Base-by-base conservation (phyloP, 2,329 filamentous ascomycete species). In the Penicillium brevicompactum region DNA sequence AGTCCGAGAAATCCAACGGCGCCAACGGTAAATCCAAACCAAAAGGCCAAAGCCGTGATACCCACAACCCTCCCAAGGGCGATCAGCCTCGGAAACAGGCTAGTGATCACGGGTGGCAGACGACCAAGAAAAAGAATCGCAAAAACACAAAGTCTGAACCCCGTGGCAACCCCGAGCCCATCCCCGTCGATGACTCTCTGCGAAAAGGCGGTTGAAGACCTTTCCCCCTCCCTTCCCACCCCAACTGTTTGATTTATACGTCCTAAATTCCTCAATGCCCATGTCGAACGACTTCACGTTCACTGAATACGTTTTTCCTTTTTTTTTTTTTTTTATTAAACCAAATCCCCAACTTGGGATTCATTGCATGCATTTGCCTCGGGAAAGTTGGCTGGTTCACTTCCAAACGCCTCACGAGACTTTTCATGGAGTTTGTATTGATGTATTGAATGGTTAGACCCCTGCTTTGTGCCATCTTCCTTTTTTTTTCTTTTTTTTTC, bases 91-190 rank as follows among this genome's bases (percentile, higher is more conserved):
- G 71, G 13, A 75, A 74, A 32, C 38, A 47, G 10, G 32, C 59
- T 14, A 76, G 75, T 51, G 61, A 70, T 6, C 69, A 72, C 16
- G 69, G 72, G 50, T 79, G 77, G 77, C 76, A 79, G 61, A 78
- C 72, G 3, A 76, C 74, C 9, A 78, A 76, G 63, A 77, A 74
- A 59, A 78, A 73, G 62, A 67, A 75, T 51, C 75, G 73, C 55
- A 72, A 71, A 57, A 70, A 65, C 42, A 60, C 62, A 43, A 77
- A 74, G 52, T 65, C 67, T 10, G 74, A 77, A 16, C 55, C 65
- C 31, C 65, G 66, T 24, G 61, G 65, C 40, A 67, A 70, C 5
- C 69, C 66, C 2, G 76, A 79, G 55, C 67, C 72, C 8, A 62
- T 77, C 10, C 75, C 77, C 30, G 67, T 66, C 13, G 75, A 79